Base-by-base conservation (phyloP, 768 basidiomycete species). In the Naganishia onofrii region DNA sequence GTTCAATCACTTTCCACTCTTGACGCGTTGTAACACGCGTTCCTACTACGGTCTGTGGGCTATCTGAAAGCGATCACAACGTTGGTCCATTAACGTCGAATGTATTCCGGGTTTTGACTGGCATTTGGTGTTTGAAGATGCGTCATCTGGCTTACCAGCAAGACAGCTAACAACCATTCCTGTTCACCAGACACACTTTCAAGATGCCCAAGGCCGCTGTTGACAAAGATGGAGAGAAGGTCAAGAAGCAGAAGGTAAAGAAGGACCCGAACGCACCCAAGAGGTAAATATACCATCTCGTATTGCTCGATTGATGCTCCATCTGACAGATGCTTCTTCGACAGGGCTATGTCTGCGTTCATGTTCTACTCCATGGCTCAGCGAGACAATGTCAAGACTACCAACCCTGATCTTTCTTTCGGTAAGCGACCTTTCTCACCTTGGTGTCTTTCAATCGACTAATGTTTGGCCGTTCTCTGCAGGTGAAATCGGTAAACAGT, bases 341-440 rank as follows among this genome's bases (percentile, higher is more conserved):
- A 21, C 72, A 81, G 93, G 66, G 90, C 92, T 0, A 85, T 96
- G 55, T 96, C 93, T 34, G 93, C 95, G 48, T 98, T 96, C 84
- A 96, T 98, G 95, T 93, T 93, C 89, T 98, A 97, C 86, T 89
- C 88, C 76, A 91, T 93, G 81, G 94, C 93, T 82, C 90, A 92
- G 91, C 87, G 94, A 79, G 90, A 94, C 83, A 87, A 90, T 80
- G 91, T 97, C 86, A 95, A 94, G 88, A 79, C 87, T 69, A 93
- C 96, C 84, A 95, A 97, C 84, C 94, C 94, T 58, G 92, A 93
- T 70, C 93, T 92, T 32, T 86, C 89, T 68, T 98, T 97, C 78
- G 94, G 93, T 90, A 74, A 74, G 85, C 73, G 34, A 42, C n/a
- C n/a, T n/a, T n/a, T n/a, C n/a, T n/a, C n/a, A n/a, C 12, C 21